Conservation (phyloP, 169 alveolate species). For the Plasmodium gaboni region DNA sequence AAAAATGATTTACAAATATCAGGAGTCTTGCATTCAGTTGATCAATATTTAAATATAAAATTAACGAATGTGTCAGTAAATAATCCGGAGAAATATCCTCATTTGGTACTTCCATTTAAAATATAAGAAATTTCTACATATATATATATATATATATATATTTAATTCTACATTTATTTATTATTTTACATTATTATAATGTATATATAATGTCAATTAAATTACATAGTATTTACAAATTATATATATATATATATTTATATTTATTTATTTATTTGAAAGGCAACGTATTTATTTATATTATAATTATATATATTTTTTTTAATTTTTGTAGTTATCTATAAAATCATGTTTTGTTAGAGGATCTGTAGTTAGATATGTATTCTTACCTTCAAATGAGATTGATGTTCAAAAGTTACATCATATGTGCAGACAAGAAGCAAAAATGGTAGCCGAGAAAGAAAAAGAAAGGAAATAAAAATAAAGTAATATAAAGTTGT, state of each 20-base stretch:
- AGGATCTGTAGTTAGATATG: constrained; percentile 96
- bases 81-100: constrained; percentile 93
- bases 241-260: background rate
- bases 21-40: constrained; percentile 94
- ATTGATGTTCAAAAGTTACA: constrained; percentile 92
- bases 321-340: constrained; percentile 79
- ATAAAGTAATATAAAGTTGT: background rate
- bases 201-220: background rate
- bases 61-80: constrained; percentile 92
- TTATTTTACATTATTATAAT: no score
- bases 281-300: background rate
- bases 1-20: constrained; percentile 94
- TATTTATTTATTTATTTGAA: background rate
- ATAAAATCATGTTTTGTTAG: constrained; percentile 94
- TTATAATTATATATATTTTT: background rate
- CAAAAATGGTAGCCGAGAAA: constrained; percentile 78
- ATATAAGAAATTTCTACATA: background rate
- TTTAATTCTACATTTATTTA: background rate
- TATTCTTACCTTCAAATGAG: constrained; percentile 92
- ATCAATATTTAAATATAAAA: constrained; percentile 94
- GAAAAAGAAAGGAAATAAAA: constrained; percentile 75
- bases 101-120: constrained; percentile 82
- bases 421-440: constrained; percentile 92
- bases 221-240: background rate
- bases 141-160: constrained; percentile 5